These are phyloP conservation scores for Biscutella laevigata DNA, from an alignment of 441 rosid genomes.

Conservation along the genomic window DNA sequence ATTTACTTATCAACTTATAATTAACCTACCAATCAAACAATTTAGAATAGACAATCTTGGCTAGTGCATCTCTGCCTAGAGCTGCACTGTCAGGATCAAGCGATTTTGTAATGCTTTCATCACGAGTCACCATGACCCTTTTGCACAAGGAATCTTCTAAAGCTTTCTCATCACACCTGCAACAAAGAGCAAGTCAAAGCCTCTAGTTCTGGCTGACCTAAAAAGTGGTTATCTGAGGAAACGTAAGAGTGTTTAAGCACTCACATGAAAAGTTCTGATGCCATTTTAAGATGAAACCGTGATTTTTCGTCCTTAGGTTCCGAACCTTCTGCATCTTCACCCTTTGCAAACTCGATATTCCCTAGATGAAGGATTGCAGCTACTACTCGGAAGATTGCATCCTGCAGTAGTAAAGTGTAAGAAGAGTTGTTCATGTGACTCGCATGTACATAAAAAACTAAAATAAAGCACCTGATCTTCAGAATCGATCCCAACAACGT, in stretches of 20 bases:
- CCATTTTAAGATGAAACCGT: constrained; percentile 57
- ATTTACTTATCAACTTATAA: background rate
- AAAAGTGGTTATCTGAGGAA: background rate
- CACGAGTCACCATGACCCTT: constrained; percentile 94
- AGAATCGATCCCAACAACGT: constrained; percentile 64
- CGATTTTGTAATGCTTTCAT: constrained; percentile 81
- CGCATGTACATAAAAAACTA: constrained; percentile 3
- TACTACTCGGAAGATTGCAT: constrained; percentile 80
- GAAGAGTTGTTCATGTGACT: constrained; percentile 11
- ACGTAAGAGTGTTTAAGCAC: constrained; percentile 10
- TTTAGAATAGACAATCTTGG: constrained; percentile 80
- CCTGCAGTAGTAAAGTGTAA: constrained; percentile 37
- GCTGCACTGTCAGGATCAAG: constrained; percentile 84
- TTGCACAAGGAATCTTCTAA: constrained; percentile 88
- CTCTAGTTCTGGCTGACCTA: constrained; percentile 11
- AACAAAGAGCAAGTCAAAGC: constrained; percentile 14
- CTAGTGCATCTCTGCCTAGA: constrained; percentile 84
- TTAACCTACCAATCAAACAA: constrained; percentile 84
- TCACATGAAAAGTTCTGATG: constrained; percentile 87
- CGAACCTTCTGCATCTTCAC: constrained; percentile 68
- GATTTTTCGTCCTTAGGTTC: constrained; percentile 76
- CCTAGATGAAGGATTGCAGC: constrained; percentile 97
- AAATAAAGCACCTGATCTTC: constrained; percentile 60
- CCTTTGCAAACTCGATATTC: constrained; percentile 73
- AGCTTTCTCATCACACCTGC: constrained; percentile 76